Evolutionary conservation across 192 early-diverging fungal genomes (phyloP).

Genomic region (Entophlyctis luteolus): DNA sequence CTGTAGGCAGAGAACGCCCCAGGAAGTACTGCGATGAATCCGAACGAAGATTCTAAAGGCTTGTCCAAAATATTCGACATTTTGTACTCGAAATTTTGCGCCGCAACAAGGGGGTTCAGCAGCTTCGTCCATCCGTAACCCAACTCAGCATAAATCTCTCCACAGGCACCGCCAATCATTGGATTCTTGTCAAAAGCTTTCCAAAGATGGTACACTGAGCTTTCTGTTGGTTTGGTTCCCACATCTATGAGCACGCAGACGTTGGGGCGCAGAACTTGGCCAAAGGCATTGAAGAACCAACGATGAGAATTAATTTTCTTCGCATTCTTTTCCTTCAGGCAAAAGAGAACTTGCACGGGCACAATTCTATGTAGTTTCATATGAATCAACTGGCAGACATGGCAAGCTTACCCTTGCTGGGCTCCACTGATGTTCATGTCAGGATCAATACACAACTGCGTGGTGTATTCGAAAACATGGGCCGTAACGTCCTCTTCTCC

Average conservation of each 20-base stretch:
- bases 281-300: slow-evolving; percentile 96
- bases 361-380: slow-evolving; percentile 33
- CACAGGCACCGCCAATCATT: slow-evolving; percentile 86
- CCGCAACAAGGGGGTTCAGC: slow-evolving; percentile 61
- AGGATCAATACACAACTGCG: slow-evolving; percentile 63
- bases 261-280: slow-evolving; percentile 73
- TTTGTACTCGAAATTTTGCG: slow-evolving; percentile 76
- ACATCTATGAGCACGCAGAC: slow-evolving; percentile 86
- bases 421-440: slow-evolving; percentile 68
- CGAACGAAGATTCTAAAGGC: slow-evolving; percentile 79
- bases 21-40: slow-evolving; percentile 91
- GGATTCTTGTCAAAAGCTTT: slow-evolving; percentile 82
- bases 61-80: slow-evolving; percentile 52
- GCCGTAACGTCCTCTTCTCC: slow-evolving; percentile 68
- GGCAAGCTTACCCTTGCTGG: slow-evolving; percentile 45
- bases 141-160: slow-evolving; percentile 85
- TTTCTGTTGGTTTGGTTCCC: slow-evolving; percentile 82
- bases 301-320: slow-evolving; percentile 93
- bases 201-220: slow-evolving; percentile 88
- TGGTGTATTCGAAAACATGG: slow-evolving; percentile 89
- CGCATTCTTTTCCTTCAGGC: slow-evolving; percentile 88
- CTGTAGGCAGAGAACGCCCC: slow-evolving; percentile 88
- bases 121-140: slow-evolving; percentile 48
- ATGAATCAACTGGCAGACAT: background rate
- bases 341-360: slow-evolving; percentile 87